Evolutionary conservation across 116 monocot genomes (phyloP), one percentile per base, ranked within the genome.

Genomic region (Thalassia testudinum): DNA sequence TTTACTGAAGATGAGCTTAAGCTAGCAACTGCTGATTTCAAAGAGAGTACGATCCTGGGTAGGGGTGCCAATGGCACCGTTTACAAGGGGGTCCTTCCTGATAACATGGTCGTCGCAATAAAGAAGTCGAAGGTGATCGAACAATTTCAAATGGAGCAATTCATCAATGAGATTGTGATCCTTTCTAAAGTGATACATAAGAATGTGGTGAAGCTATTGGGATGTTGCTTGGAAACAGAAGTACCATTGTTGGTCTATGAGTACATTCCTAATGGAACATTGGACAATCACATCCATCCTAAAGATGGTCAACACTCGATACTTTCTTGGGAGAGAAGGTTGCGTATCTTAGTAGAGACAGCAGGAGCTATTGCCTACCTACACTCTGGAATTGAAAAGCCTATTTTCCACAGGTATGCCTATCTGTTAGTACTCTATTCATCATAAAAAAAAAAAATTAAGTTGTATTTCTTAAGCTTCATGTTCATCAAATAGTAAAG

Each of bases 211-310:
- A 62, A 26, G 37, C 50, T 78, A 17, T 17, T 73, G 21, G 73
- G 73, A 0, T 78, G 73, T 13, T 78, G 70, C 44, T 24, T 78
- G 1, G 78, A 78, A 28, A 69, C 69, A 2, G 29, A 47, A 18
- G 53, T 78, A 0, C 72, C 78, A 4, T 16, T 73, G 23, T 51
- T 73, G 14, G 78, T 78, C 7, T 78, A 78, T 25, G 70, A 73
- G 29, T 78, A 43, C 55, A 52, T 78, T 11, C 17, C 78, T 12
- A 69, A 53, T 14, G 57, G 59, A 23, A 50, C 67, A 0, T 66
- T 76, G 24, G 20, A 42, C 27, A 43, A 70, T 12, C 69, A 73
- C 22, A 17, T 72, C 22, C 62, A 65, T 43, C 3, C 6, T 10
- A 34, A 10, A 10, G 24, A 44, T 12, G 16, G 4, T 2, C 21